These are phyloP conservation scores for Moesziomyces sp. DNA, from an alignment of 1,284 basidiomycete species.

Conservation along the genomic window DNA sequence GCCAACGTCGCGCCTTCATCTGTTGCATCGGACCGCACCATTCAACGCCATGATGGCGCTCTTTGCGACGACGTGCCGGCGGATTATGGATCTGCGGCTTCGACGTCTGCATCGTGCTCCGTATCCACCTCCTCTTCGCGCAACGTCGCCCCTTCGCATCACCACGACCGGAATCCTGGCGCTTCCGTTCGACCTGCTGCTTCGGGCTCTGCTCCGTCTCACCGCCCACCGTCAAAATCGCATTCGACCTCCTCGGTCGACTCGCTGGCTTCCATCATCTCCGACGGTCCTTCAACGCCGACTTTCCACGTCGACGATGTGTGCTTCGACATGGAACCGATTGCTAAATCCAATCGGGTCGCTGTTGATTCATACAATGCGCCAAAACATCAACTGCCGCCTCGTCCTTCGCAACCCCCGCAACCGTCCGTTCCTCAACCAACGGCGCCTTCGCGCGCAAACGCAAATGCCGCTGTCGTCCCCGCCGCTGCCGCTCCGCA, in stretches of 20 bases:
- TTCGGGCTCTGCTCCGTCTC: conserved; percentile 15
- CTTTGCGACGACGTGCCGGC: conserved; percentile 1
- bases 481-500: conserved; percentile 13
- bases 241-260: conserved; percentile 31
- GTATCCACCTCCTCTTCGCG: conserved; percentile 3
- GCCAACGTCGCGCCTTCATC: conserved; percentile 19
- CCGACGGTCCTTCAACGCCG: conserved; percentile 27
- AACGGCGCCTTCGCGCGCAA: conserved; percentile 3
- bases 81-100: conserved; percentile 1
- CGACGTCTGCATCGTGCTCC: conserved; percentile 4
- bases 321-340: conserved; percentile 27
- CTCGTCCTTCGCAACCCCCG: conserved; percentile 3
- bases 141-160: conserved; percentile 6
- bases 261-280: conserved; percentile 17
- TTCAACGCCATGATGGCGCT: background rate
- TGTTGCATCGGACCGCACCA: background rate
- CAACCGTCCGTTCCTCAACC: background rate
- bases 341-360: conserved; percentile 19
- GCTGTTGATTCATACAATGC: conserved; percentile 14
- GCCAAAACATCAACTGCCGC: conserved; percentile 13
- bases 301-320: conserved; percentile 28
- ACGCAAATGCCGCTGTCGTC: background rate
- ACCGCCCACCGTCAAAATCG: conserved; percentile 34
- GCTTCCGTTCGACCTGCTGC: conserved; percentile 16
- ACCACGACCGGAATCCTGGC: conserved; percentile 7